Base-by-base conservation (phyloP, 257 asterid genomes). In the Ophiorrhiza pumila region DNA sequence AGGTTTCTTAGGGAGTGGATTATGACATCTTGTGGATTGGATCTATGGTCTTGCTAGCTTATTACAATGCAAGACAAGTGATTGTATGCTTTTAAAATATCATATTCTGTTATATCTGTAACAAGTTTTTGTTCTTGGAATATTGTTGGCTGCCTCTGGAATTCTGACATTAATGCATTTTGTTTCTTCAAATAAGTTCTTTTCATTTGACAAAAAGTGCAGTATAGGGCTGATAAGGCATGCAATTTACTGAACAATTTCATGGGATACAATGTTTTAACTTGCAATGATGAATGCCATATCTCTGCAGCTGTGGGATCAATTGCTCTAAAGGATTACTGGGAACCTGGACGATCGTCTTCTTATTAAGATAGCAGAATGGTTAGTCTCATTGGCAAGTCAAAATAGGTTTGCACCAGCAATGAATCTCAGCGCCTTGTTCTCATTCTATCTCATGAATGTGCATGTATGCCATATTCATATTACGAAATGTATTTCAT, bases 321-420 rank as follows among this genome's bases (percentile, higher is more conserved):
- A 13, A 71, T 87, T 57, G 95, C 80, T 68, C 81, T 93, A 42
- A 76, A 68, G 2, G 98, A 93, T 69, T 93, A 85, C 75, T 90
- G 95, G 97, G 98, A 93, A 83, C 97, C 97, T 45, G 97, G 77
- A 84, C 96, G 0, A 91, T 93, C 60, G 96, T 90, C 11, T 90
- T 92, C 64, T 77, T 93, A 32, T 93, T 57, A 77, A 94, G 25
- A 87, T 84, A 62, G 89, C 98, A 4, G 92, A 93, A 35, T 93
- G 98, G 98, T 80, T 93, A n/a, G 97, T 91, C 77, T 78, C 90
- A 22, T 82, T 91, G 62, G 98, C 98, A 42, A 88, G 92, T 65
- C 94, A 89, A 75, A 89, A n/a, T n/a, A 85, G 98, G 98, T 92
- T 8, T 50, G 80, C 23, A 34, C 14, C 46, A 7, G 11, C 20